Conservation (phyloP, 495 filamentous ascomycete species). For the Penicillium cinerascens region DNA sequence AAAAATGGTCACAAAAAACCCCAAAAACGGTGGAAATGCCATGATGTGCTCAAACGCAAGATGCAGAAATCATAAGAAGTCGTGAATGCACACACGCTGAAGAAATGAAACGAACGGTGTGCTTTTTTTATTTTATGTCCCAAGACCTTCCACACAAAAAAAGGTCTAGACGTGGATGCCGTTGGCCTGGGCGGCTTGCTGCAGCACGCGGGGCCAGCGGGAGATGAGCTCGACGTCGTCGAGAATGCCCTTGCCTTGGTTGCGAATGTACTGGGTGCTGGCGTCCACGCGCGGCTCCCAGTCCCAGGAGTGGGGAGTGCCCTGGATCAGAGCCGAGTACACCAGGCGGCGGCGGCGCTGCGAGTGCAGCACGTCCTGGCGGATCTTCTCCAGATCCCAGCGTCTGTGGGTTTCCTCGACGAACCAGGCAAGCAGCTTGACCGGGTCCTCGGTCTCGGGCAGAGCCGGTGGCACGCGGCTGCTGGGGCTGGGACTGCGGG, state of each 20-base stretch:
- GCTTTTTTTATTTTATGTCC: neutral
- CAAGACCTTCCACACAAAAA: neutral
- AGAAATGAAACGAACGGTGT: neutral
- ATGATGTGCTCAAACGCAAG: constrained; percentile 6
- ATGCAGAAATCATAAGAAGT: neutral
- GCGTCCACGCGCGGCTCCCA: constrained; percentile 71
- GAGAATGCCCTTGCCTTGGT: constrained; percentile 44
- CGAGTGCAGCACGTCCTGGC: constrained; percentile 60
- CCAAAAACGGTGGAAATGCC: constrained; percentile 3
- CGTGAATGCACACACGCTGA: constrained; percentile 10
- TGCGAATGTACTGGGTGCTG: constrained; percentile 60
- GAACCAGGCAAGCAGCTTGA: constrained; percentile 53
- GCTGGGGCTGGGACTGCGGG: constrained; percentile 38
- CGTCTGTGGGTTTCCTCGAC: constrained; percentile 58
- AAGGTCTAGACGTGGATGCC: constrained; percentile 10
- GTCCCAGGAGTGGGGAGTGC: constrained; percentile 71
- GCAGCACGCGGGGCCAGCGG: constrained; percentile 45
- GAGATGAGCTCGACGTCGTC: constrained; percentile 47
- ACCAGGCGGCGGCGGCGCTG: constrained; percentile 71
- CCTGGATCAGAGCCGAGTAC: constrained; percentile 69
- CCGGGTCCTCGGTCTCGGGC: constrained; percentile 43
- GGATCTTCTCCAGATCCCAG: constrained; percentile 75
- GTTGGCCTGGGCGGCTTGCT: constrained; percentile 33
- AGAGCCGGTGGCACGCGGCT: constrained; percentile 27
- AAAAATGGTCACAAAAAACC: constrained; percentile 8